Base-by-base conservation (phyloP, 805 yeast genomes). In the Torulaspora quercuum region DNA sequence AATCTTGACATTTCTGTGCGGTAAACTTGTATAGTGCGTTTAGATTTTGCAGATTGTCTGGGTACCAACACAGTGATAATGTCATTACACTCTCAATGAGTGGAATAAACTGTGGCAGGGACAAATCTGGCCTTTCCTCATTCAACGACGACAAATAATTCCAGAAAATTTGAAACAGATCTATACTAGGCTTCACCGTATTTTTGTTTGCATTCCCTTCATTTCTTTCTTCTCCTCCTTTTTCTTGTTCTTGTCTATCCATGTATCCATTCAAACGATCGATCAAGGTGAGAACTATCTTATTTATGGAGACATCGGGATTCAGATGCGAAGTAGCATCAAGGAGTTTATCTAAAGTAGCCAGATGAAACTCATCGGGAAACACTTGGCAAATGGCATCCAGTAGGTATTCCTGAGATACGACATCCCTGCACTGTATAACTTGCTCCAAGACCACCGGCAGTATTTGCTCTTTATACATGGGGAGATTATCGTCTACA, bases 371-470 rank as follows among this genome's bases (percentile, higher is more conserved):
- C 45, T 83, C 86, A 53, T 86, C 96, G 1, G 97, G 97, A 65
- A 92, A 92, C 1, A 89, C 94, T 57, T 90, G 97, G 37, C 89
- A 82, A 35, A 92, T 71, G 8, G 92, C 95, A 55, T 92, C 98
- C 33, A 89, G 69, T 39, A 92, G 64, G 56, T 92, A 92, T 54
- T 82, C 89, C 63, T 92, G 98, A 3, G 97, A 97, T 42, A 92
- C 71, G 18, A 78, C 80, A 57, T 92, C 98, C 42, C 84, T 75
- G 57, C 97, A 92, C 57, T 89, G 96, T 8, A 89, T 78, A 23
- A 90, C 81, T 60, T 92, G 98, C 50, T 89, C 95, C 22, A 90
- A 69, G 9, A 90, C 69, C 0, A 78, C 72, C 1, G 97, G 97
- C 42, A 92, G 69, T 13, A 90, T 78, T 18, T 73, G 67, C 6